phyloP scores from a whole-genome alignment of 371 early-diverging fungal genomes.

The Coemansia sp. region DNA sequence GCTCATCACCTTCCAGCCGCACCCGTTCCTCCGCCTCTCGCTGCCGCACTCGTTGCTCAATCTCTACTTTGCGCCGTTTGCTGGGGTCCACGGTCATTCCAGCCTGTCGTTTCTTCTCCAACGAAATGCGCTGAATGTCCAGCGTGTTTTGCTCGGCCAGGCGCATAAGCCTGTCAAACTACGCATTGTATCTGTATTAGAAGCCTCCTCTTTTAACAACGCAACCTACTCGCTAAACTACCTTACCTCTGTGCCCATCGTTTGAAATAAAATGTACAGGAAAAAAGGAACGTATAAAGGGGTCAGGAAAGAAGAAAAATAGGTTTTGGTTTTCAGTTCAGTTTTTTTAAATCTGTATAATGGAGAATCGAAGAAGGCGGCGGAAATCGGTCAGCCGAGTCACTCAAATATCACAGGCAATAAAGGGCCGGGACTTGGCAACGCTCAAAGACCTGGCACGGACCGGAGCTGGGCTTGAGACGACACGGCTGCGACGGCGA shows the following conservation, averaged over 20 bases:
- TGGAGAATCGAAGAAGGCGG: background rate
- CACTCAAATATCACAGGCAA: constrained; percentile 39
- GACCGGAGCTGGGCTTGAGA: constrained; percentile 34
- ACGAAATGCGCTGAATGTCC: constrained; percentile 39
- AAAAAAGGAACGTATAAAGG: background rate
- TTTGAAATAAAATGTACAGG: background rate
- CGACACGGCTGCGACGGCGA: constrained; percentile 35
- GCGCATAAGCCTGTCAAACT: constrained; percentile 50
- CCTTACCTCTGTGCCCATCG: constrained; percentile 49
- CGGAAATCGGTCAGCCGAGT: constrained; percentile 1
- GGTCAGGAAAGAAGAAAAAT: background rate
- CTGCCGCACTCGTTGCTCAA: constrained; percentile 31
- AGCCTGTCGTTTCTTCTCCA: constrained; percentile 25
- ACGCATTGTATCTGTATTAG: background rate
- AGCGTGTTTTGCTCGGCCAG: constrained; percentile 47
- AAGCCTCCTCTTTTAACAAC: background rate
- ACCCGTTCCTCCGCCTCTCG: constrained; percentile 34
- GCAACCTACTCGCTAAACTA: background rate
- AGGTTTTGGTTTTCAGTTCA: background rate
- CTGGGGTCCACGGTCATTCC: background rate
- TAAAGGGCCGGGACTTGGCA: constrained; percentile 29
- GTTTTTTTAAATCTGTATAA: background rate
- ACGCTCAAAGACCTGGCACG: constrained; percentile 39
- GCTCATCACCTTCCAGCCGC: constrained; percentile 5
- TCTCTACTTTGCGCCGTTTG: constrained; percentile 32